These are phyloP conservation scores for Wilcoxina mikolae DNA, from an alignment of 495 filamentous ascomycete species.

Conservation along the genomic window DNA sequence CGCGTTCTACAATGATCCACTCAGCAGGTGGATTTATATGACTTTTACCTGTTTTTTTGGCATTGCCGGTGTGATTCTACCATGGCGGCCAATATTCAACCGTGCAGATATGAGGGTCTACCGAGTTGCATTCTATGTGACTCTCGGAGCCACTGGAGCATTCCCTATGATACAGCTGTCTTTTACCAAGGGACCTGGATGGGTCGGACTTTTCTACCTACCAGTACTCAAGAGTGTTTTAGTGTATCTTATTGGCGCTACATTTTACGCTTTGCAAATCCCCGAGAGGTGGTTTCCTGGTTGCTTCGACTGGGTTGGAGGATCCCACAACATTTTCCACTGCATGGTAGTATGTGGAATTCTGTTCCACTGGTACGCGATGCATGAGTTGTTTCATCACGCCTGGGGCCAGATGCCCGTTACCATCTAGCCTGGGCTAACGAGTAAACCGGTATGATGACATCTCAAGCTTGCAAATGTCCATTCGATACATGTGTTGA, in stretches of 20 bases:
- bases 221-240: slow-evolving; percentile 58
- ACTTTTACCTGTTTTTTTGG: slow-evolving; percentile 64
- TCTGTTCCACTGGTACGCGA: slow-evolving; percentile 84
- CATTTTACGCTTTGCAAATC: slow-evolving; percentile 83
- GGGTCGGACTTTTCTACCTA: slow-evolving; percentile 73
- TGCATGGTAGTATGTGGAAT: slow-evolving; percentile 92
- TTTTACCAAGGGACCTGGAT: slow-evolving; percentile 55
- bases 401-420: slow-evolving; percentile 28
- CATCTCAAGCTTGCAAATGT: too few species aligned
- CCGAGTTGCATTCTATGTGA: slow-evolving; percentile 81
- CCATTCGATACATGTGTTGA: too few species aligned
- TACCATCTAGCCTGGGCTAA: too few species aligned
- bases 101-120: slow-evolving; percentile 79
- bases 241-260: slow-evolving; percentile 74
- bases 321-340: slow-evolving; percentile 96
- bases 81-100: slow-evolving; percentile 96
- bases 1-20: slow-evolving; percentile 92
- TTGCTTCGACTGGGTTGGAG: slow-evolving; percentile 84
- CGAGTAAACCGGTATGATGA: too few species aligned
- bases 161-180: slow-evolving; percentile 73
- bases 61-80: slow-evolving; percentile 75
- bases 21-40: slow-evolving; percentile 79
- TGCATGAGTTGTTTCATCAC: slow-evolving; percentile 81
- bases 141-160: slow-evolving; percentile 79
- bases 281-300: slow-evolving; percentile 89